A percentile compares a stretch with the other conserved stretches of the same genome.
These are phyloP conservation scores for Leccinum variicolor DNA, from an alignment of 768 basidiomycete genomes.

Conservation along the genomic window DNA sequence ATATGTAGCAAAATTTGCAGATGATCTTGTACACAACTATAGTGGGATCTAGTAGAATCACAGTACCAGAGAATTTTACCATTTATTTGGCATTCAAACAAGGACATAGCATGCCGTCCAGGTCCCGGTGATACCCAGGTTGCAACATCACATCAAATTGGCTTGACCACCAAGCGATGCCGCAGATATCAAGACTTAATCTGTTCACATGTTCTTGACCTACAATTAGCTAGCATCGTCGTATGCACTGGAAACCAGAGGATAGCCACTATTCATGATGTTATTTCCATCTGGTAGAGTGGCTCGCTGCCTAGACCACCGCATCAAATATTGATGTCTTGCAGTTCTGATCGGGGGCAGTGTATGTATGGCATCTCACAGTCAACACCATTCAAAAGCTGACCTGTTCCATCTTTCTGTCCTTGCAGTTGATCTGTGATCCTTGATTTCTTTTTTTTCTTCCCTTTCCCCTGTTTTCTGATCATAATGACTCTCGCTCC, in stretches of 20 bases:
- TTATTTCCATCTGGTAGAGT: background rate
- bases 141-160: background rate
- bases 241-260: background rate
- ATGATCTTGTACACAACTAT: too few species aligned
- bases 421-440: slow-evolving; percentile 22
- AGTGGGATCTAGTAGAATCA: too few species aligned
- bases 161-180: background rate
- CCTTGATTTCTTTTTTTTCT: background rate
- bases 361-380: slow-evolving; percentile 8
- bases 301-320: background rate
- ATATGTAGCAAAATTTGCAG: too few species aligned
- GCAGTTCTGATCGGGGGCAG: slow-evolving; percentile 2
- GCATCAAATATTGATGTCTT: background rate
- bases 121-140: background rate
- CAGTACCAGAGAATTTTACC: too few species aligned
- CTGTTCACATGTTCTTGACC: background rate
- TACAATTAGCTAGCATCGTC: background rate
- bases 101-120: too few species aligned
- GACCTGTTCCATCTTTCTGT: background rate
- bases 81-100: too few species aligned
- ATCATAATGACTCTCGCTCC: slow-evolving; percentile 16
- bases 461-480: background rate
- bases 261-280: background rate
- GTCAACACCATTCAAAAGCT: slow-evolving; percentile 14
- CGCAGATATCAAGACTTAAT: background rate